Evolutionary conservation across 805 yeast genomes (phyloP).

Genomic region (Wickerhamiella azyma): DNA sequence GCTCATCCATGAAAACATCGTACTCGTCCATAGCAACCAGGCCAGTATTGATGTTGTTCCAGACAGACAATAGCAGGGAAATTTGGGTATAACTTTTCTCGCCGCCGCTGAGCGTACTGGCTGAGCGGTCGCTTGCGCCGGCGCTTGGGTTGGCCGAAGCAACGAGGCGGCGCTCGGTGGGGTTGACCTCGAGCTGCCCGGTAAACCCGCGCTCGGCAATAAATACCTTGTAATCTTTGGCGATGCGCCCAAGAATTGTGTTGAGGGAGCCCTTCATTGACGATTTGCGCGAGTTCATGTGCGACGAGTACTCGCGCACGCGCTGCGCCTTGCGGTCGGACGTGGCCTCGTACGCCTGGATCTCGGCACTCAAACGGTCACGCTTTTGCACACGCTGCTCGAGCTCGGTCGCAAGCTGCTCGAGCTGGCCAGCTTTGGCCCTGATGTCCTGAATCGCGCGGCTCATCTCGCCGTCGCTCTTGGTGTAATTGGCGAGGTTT

Average conservation of each 20-base stretch:
- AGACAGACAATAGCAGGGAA: slow-evolving; percentile 71
- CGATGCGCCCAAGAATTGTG: background rate
- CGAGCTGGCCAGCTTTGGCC: background rate
- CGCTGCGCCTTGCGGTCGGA: background rate
- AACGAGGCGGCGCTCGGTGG: slow-evolving; percentile 21
- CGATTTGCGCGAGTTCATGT: background rate
- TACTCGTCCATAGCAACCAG: slow-evolving; percentile 87
- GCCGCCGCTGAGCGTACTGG: slow-evolving; percentile 87
- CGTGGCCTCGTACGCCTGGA: background rate
- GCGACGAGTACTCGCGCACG: background rate
- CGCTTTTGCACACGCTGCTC: slow-evolving; percentile 4
- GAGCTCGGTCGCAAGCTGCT: background rate
- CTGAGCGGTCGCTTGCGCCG: slow-evolving; percentile 41
- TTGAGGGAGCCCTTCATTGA: background rate
- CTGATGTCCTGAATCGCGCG: background rate
- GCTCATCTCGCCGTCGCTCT: background rate
- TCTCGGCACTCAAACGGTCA: background rate
- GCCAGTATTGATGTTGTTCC: slow-evolving; percentile 84
- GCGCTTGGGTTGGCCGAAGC: slow-evolving; percentile 18
- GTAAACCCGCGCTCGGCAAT: slow-evolving; percentile 33
- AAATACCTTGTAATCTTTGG: background rate
- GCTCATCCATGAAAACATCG: slow-evolving; percentile 95
- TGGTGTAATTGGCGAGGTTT: background rate
- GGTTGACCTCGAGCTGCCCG: slow-evolving; percentile 59
- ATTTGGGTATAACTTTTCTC: slow-evolving; percentile 91